Evolutionary conservation across 1,139 yeast species (phyloP), one percentile per base, ranked within the genome.

Genomic region (Blastobotrys proliferans): DNA sequence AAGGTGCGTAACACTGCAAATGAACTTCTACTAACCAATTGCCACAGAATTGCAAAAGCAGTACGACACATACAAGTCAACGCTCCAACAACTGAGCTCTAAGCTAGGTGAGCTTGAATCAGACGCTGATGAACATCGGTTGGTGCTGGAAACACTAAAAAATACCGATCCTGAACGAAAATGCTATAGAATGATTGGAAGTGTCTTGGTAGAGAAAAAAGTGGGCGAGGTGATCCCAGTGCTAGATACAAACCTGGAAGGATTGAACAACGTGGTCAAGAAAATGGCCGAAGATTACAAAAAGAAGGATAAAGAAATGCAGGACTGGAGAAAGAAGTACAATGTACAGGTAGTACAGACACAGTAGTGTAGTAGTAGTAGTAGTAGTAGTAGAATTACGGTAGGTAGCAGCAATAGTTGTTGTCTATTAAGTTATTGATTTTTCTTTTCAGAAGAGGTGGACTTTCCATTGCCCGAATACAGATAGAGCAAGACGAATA

Each of bases 111-210:
- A 70, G 51, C 56, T 70, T n/a, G 72, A 69, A 42, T 48, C 61
- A 29, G 73, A 70, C 38, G 52, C 62, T 21, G 72, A 67, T 35
- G 74, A 70, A 51, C 73, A 70, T 52, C 55, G 54, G 52, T 53
- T 51, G 22, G 63, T 52, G 2, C 38, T 49, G 38, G 72, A 73
- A 11, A 79, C 92, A 1, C 62, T 83, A 58, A 63, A 56, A 49
- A 73, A 63, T 34, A 79, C 76, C 40, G 74, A 76, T 16, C 51
- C 54, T 2, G 77, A 73, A 35, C 76, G 98, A 48, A 82, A 81
- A 57, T 88, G 97, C 58, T 90, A 81, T 67, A 79, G 95, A 60
- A 87, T 92, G 96, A 76, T 92, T 32, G 97, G 97, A 13, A 95
- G 95, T 3, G 95, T 92, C 1, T 71, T 94, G 38, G 85, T 90